phyloP scores from a whole-genome alignment of 176 grass and related monocot species.

The Triticum turgidum region DNA sequence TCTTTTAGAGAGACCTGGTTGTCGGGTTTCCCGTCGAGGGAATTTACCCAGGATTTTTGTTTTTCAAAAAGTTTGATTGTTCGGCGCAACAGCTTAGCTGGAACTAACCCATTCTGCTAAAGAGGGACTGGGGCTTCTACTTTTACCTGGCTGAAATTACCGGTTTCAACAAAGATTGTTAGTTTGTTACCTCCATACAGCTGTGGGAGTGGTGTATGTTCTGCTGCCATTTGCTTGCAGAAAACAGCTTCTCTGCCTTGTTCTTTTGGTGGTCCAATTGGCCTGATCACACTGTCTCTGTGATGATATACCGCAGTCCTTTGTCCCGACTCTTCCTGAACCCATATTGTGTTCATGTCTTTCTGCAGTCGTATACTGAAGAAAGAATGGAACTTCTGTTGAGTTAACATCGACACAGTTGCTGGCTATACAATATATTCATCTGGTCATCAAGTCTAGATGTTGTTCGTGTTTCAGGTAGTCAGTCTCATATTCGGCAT shows the following conservation, averaged over 20 bases:
- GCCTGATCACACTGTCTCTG: neutral
- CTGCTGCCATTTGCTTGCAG: neutral
- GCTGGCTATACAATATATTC: neutral
- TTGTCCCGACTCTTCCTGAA: neutral
- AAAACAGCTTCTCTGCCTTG: neutral
- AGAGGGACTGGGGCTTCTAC: neutral
- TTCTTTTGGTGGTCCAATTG: neutral
- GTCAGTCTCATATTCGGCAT: neutral
- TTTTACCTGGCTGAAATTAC: neutral
- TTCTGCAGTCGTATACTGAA: neutral
- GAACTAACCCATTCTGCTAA: neutral
- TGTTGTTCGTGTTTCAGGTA: neutral
- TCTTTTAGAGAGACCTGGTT: neutral
- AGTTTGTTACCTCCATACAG: neutral
- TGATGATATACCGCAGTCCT: neutral
- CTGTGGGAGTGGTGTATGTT: neutral
- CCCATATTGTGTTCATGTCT: neutral
- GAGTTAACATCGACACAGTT: neutral
- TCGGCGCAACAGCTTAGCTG: neutral
- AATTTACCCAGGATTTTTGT: constrained; percentile 16
- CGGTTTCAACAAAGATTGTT: neutral
- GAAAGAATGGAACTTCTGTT: neutral
- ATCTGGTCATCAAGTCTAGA: neutral
- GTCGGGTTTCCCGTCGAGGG: neutral
- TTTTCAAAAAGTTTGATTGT: constrained; percentile 1